Percentiles rank a stretch among this genome's conserved stretches.
Evolutionary conservation across 345 rosid genomes (phyloP).

Genomic region (Heritiera littoralis): DNA sequence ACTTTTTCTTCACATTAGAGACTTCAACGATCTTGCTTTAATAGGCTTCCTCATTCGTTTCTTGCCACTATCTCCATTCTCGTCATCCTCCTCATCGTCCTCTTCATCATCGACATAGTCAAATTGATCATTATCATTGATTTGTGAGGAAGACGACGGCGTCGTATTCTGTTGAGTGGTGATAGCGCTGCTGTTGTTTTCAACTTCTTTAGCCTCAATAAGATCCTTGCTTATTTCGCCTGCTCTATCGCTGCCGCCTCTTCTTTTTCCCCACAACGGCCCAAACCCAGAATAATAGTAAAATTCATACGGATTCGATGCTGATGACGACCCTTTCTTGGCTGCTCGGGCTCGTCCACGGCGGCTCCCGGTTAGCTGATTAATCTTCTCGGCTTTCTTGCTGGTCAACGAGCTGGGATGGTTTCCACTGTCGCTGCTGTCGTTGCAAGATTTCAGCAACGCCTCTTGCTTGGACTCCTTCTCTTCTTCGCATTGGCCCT

Average conservation of each 20-base stretch:
- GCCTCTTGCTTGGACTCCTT: constrained; percentile 35
- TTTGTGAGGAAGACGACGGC: constrained; percentile 29
- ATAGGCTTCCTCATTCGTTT: constrained; percentile 80
- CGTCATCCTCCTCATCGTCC: constrained; percentile 34
- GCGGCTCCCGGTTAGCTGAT: constrained; percentile 22
- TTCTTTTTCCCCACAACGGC: constrained; percentile 72
- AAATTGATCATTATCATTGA: constrained; percentile 32
- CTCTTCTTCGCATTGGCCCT: constrained; percentile 21
- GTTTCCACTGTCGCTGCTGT: background rate
- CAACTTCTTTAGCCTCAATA: constrained; percentile 11
- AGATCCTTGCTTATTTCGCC: background rate
- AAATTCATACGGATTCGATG: constrained; percentile 63
- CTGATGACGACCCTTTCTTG: constrained; percentile 36
- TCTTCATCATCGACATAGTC: constrained; percentile 42
- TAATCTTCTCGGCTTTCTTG: background rate
- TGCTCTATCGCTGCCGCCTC: constrained; percentile 34
- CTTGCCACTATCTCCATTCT: constrained; percentile 32
- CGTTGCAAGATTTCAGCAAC: constrained; percentile 35
- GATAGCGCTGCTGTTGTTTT: constrained; percentile 5
- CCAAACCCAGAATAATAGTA: constrained; percentile 98
- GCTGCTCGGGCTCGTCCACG: constrained; percentile 48
- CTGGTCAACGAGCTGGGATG: constrained; percentile 13
- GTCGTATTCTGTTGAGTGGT: constrained; percentile 24
- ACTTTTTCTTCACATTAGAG: constrained; percentile 58
- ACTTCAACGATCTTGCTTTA: constrained; percentile 85